A percentile compares a stretch with the other conserved stretches of the same genome.
These are phyloP conservation scores for Taiozyma sp. DNA, from an alignment of 1,139 yeast genomes.

Conservation along the genomic window DNA sequence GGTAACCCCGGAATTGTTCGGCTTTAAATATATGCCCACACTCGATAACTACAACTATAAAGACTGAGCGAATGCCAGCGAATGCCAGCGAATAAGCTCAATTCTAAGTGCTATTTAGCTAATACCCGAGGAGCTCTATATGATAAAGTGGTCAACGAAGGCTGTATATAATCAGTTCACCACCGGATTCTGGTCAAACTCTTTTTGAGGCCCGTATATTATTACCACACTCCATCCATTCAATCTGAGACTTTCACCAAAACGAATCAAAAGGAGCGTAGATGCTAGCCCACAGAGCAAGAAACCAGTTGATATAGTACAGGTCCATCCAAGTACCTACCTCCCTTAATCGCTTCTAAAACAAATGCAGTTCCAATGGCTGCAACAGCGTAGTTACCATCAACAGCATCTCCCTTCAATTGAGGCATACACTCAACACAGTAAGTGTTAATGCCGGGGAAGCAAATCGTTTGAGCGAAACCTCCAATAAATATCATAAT, in stretches of 20 bases:
- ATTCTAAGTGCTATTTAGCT: too few relatives aligned
- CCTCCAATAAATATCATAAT: conserved; percentile 44
- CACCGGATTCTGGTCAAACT: background rate
- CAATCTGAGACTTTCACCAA: background rate
- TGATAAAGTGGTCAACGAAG: too few relatives aligned
- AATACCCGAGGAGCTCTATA: too few relatives aligned
- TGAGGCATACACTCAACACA: conserved; percentile 54
- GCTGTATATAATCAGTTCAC: too few relatives aligned
- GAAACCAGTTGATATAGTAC: conserved; percentile 31
- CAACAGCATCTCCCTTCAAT: conserved; percentile 48
- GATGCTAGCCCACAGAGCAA: conserved; percentile 8
- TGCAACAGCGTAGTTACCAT: conserved; percentile 46
- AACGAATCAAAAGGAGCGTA: background rate
- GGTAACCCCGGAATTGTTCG: background rate
- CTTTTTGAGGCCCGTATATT: background rate
- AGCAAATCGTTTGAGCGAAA: conserved; percentile 43
- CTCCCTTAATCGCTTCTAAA: conserved; percentile 35
- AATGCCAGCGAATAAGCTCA: too few relatives aligned
- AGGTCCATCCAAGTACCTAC: conserved; percentile 52
- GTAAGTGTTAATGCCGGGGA: conserved; percentile 49
- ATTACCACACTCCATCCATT: background rate
- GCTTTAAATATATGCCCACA: background rate
- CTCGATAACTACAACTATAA: too few relatives aligned
- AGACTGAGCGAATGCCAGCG: too few relatives aligned
- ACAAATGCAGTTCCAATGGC: conserved; percentile 47